These are phyloP conservation scores for Phialophora macrospora DNA, from an alignment of 2,329 filamentous ascomycete species.

Conservation along the genomic window DNA sequence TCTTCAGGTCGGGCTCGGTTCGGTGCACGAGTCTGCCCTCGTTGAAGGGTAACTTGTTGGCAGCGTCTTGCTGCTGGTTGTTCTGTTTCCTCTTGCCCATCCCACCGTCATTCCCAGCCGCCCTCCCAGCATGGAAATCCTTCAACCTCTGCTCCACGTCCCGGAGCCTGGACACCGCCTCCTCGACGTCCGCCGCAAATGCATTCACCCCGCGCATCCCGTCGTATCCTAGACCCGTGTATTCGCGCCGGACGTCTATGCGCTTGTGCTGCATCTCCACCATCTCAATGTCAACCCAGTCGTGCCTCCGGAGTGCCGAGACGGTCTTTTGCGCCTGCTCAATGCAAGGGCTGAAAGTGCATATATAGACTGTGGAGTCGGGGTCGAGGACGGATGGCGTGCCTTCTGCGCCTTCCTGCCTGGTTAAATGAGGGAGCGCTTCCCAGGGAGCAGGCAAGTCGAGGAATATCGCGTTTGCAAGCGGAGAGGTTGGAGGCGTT, in stretches of 20 bases:
- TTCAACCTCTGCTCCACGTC: constrained; percentile 73
- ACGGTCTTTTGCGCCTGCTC: constrained; percentile 92
- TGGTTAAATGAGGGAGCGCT: constrained; percentile 54
- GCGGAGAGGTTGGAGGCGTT: constrained; percentile 43
- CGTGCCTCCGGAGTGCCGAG: constrained; percentile 74
- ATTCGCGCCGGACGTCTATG: constrained; percentile 80
- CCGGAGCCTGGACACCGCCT: constrained; percentile 74
- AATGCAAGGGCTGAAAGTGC: constrained; percentile 95
- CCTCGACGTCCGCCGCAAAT: constrained; percentile 73
- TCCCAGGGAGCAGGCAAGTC: constrained; percentile 59
- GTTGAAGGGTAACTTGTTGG: constrained; percentile 65
- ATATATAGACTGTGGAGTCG: constrained; percentile 74
- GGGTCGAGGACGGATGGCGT: constrained; percentile 67
- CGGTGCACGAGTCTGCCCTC: constrained; percentile 79
- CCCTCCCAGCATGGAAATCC: constrained; percentile 61
- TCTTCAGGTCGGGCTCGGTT: constrained; percentile 87
- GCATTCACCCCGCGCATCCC: constrained; percentile 69
- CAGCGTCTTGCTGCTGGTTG: constrained; percentile 32
- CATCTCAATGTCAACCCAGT: constrained; percentile 93
- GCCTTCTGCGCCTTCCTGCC: constrained; percentile 41
- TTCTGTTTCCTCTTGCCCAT: constrained; percentile 34
- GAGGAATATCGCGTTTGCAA: constrained; percentile 55
- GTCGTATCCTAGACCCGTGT: constrained; percentile 73
- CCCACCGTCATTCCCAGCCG: constrained; percentile 39
- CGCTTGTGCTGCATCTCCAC: constrained; percentile 82